Base-by-base conservation (phyloP, 495 filamentous ascomycete species). In the Beverwykella pulmonaria region DNA sequence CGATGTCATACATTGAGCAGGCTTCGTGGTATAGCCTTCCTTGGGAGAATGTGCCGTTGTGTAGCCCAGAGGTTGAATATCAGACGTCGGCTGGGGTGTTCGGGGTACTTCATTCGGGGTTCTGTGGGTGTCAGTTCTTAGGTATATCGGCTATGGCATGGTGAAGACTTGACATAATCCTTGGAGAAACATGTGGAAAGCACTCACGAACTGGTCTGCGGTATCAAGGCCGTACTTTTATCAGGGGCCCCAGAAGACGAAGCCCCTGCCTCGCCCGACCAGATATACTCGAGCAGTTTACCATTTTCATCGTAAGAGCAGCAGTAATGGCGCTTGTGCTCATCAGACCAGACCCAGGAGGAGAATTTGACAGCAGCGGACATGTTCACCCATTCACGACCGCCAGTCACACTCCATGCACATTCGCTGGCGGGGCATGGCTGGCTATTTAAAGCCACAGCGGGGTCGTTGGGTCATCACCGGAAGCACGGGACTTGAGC, bases 331-430 rank as follows among this genome's bases (percentile, higher is more conserved):
- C 50, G 60, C 7, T 61, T 19, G 25, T 69, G 29, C 23, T 59
- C 54, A 10, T 39, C 27, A 53, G 67, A 69, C 67, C 67, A 69
- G 9, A 61, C 44, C 67, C 67, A 69, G 3, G 67, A 10, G 1
- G 67, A 54, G 39, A 60, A 69, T 0, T 8, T 55, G 39, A 7
- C 27, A 4, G 53, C 15, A 12, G 32, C 32, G 32, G 32, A 34
- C 65, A 68, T 68, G 9, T 63, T 68, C 36, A 63, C 65, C 44
- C 59, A 29, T 12, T 61, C 36, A 29, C 55, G 19, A 20, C 27
- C 12, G 3, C 22, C 46, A 49, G 6, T 41, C 14, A 17, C 27
- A 6, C 23, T 15, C 20, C 30, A 48, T 61, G 20, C 20, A 25
- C 29, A 19, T 14, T 9, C 6, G n/a, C 39, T 4, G 14, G 52